Evolutionary conservation across 129 eudicot species (phyloP).

Genomic region (Arctium lappa): DNA sequence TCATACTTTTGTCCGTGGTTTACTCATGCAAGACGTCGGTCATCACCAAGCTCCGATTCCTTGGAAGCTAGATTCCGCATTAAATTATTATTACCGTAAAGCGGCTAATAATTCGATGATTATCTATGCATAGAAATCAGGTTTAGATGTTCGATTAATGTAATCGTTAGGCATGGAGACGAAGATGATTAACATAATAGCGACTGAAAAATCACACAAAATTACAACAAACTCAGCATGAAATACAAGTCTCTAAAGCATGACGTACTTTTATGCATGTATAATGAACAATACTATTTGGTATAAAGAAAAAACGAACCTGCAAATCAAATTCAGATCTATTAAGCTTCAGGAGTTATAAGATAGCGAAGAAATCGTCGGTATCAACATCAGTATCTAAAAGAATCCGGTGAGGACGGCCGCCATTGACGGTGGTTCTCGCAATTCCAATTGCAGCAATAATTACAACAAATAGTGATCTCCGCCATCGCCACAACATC

Average conservation of each 20-base stretch:
- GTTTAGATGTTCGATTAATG: not conserved
- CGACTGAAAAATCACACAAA: not conserved
- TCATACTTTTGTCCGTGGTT: not conserved
- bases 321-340: conserved; percentile 55
- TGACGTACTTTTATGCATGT: not conserved
- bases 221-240: not conserved
- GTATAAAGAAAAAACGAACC: conserved; percentile 26
- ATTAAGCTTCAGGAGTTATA: conserved; percentile 70
- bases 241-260: not conserved
- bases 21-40: not conserved
- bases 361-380: conserved; percentile 60
- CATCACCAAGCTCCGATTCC: not conserved
- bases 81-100: not conserved
- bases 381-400: conserved; percentile 73
- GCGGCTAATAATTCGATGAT: not conserved
- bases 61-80: not conserved
- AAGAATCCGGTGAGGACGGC: conserved; percentile 50
- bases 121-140: not conserved
- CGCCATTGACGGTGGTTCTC: not conserved
- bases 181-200: not conserved
- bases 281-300: not conserved
- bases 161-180: not conserved
- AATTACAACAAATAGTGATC: conserved; percentile 7
- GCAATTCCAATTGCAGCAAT: not conserved
- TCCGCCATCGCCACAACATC: conserved; percentile 1